These are phyloP conservation scores for Thelonectria rubi DNA, from an alignment of 2,329 filamentous ascomycete genomes.

Conservation along the genomic window DNA sequence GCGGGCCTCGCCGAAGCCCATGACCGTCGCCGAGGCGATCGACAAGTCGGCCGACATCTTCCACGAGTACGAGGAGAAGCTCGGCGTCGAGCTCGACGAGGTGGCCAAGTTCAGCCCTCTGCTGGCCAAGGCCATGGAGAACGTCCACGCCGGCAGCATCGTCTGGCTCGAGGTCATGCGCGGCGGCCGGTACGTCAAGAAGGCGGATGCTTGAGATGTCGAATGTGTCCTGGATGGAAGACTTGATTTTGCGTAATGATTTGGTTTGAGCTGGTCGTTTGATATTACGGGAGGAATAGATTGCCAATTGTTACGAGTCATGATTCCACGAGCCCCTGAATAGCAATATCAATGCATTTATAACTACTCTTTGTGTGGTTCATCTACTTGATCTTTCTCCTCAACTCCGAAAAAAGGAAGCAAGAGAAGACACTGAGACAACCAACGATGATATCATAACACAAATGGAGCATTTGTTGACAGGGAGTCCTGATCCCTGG, in stretches of 20 bases:
- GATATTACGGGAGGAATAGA: not conserved
- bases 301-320: not conserved
- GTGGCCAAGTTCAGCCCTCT: not conserved
- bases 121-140: not conserved
- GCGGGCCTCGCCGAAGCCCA: not conserved
- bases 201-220: not conserved
- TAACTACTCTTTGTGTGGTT: too few relatives aligned
- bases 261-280: not conserved
- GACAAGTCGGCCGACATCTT: not conserved
- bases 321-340: not conserved
- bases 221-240: too few relatives aligned
- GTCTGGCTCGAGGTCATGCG: not conserved
- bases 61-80: conserved; percentile 3
- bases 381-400: too few relatives aligned
- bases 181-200: not conserved
- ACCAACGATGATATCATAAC: too few relatives aligned
- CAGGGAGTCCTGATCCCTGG: too few relatives aligned
- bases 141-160: not conserved
- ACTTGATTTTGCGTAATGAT: too few relatives aligned
- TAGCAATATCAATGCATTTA: too few relatives aligned
- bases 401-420: too few relatives aligned
- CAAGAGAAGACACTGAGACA: too few relatives aligned
- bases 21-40: not conserved
- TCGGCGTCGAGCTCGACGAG: not conserved
- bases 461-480: too few relatives aligned